Base-by-base conservation (phyloP, 768 basidiomycete genomes). In the Tephrocybe sp. region DNA sequence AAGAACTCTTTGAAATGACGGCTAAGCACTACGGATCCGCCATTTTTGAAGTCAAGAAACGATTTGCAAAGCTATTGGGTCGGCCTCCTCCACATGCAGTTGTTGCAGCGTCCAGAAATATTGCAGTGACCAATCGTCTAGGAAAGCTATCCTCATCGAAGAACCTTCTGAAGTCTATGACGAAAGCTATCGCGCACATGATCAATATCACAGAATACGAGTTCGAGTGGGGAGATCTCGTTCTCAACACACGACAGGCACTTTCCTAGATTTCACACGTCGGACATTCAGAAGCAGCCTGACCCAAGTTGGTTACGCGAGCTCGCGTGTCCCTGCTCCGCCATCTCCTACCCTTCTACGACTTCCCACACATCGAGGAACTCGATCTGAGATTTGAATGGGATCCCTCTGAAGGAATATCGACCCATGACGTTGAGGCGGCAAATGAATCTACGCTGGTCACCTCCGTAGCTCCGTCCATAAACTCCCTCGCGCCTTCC, bases 171-270 rank as follows among this genome's bases (percentile, higher is more conserved):
- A 39, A 45, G 7, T 49, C 61, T n/a, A 69, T 73, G 65, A 58
- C 66, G 4, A 58, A 53, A 15, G 69, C 71, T 5, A 61, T 70
- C 18, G 45, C 56, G 25, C 61, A 61, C 26, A 73, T 74, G 72
- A 52, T 51, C 10, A 65, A 64, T n/a, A 65, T 72, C 4, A 62
- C 54, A 5, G 63, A 62, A 23, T 64, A 67, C 53, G 57, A 64
- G 46, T 68, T 73, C 45, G 69, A 72, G 44, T 72, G 68, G 67
- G 58, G 68, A 24, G 68, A 73, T 51, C 65, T 74, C n/a, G 58
- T 65, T 4, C 53, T 68, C 21, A 68, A 63, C 44, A 34, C 21
- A 58, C 60, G 39, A 69, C 68, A 1, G 50, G 46, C 6, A 51
- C 51, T 8, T 68, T 73, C 48, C 53, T 73, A 26, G 45, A 58